Evolutionary conservation across 176 grass and related monocot genomes (phyloP).

Genomic region (Ananas comosus): DNA sequence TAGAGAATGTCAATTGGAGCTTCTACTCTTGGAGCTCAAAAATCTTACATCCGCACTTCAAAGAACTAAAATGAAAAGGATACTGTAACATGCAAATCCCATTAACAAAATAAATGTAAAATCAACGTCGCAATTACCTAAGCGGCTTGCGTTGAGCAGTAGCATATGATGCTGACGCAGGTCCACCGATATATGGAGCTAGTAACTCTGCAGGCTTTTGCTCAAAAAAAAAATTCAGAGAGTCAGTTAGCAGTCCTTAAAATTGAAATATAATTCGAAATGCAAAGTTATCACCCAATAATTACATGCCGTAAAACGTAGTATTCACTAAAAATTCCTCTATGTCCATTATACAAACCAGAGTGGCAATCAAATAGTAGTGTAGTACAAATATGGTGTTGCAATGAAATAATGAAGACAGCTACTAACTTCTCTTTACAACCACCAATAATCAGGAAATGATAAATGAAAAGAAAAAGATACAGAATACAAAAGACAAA

Average conservation of each 20-base stretch:
- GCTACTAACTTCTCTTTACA: background rate
- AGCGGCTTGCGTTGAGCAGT: constrained; percentile 42
- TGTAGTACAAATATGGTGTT: background rate
- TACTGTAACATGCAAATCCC: background rate
- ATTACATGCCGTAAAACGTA: background rate
- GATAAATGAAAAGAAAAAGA: background rate
- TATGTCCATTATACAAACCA: background rate
- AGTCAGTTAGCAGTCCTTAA: constrained; percentile 2
- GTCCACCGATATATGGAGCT: constrained; percentile 25
- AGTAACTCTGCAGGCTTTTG: constrained; percentile 51
- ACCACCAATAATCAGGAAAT: background rate
- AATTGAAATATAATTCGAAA: constrained; percentile 9
- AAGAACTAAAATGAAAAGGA: background rate
- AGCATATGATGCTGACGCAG: constrained; percentile 21
- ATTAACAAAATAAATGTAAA: background rate
- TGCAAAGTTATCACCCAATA: constrained; percentile 1
- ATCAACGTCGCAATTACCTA: constrained; percentile 34
- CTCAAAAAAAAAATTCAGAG: constrained; percentile 10
- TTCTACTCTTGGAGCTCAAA: too few species aligned
- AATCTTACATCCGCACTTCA: background rate
- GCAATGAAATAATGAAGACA: background rate
- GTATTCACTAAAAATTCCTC: background rate
- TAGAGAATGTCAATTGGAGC: too few species aligned
- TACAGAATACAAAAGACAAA: constrained; percentile 5
- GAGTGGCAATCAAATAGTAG: background rate